Conservation (phyloP, 169 alveolate genomes). For the Plasmodium ovale region DNA sequence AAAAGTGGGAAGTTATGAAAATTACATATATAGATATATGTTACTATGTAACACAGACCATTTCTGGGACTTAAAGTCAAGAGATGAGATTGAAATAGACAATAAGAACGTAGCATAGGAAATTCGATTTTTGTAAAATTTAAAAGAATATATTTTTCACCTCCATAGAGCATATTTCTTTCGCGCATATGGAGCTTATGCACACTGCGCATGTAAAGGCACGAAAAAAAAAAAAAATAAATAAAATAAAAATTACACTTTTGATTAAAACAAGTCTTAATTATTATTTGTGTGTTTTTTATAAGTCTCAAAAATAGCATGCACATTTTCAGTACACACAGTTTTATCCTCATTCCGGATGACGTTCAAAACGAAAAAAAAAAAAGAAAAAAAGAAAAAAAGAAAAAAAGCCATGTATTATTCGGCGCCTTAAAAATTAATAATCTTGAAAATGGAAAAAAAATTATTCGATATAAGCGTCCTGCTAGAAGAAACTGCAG, state of each 20-base stretch:
- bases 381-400: too few relatives aligned
- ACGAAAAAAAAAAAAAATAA: too few relatives aligned
- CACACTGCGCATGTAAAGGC: neutral
- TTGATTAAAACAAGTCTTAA: neutral
- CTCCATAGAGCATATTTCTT: neutral
- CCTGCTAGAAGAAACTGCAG: too few relatives aligned
- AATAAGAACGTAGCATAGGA: neutral
- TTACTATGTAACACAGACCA: neutral
- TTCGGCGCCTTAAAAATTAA: too few relatives aligned
- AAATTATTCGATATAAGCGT: too few relatives aligned
- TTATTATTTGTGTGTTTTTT: neutral
- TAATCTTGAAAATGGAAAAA: too few relatives aligned
- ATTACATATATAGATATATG: neutral
- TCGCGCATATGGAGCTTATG: neutral
- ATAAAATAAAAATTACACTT: too few relatives aligned
- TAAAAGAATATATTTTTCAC: neutral
- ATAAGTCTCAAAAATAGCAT: too few relatives aligned
- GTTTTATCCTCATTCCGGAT: too few relatives aligned
- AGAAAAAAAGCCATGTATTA: too few relatives aligned
- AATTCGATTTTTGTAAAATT: neutral
- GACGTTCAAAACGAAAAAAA: too few relatives aligned
- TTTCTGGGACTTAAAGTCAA: neutral
- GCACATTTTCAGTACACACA: neutral
- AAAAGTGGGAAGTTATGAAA: neutral
- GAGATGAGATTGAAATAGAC: neutral